These are phyloP conservation scores for Grosmannia huntii DNA, from an alignment of 2,329 filamentous ascomycete genomes.

Conservation along the genomic window DNA sequence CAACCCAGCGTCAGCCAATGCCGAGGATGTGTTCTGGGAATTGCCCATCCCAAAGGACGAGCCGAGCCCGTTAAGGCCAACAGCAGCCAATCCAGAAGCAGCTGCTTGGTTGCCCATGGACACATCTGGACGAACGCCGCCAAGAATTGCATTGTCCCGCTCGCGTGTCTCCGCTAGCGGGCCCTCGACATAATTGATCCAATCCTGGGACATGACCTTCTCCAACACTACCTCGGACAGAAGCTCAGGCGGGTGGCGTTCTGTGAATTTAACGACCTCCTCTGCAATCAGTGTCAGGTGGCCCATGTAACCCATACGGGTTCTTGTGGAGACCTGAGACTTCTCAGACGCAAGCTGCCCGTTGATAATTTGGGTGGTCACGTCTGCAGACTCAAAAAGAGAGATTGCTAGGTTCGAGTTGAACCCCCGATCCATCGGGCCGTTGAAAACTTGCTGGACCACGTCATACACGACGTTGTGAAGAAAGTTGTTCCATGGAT, in stretches of 20 bases:
- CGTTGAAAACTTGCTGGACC: constrained; percentile 97
- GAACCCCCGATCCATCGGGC: constrained; percentile 90
- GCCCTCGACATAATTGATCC: constrained; percentile 91
- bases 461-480: constrained; percentile 99
- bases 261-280: constrained; percentile 96
- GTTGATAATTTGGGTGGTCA: constrained; percentile 84
- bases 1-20: constrained; percentile 68
- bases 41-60: constrained; percentile 22
- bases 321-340: constrained; percentile 70
- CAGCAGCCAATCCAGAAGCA: constrained; percentile 30
- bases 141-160: constrained; percentile 94
- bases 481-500: constrained; percentile 98
- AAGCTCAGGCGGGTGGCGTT: constrained; percentile 79
- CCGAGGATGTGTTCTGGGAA: constrained; percentile 41
- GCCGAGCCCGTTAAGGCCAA: constrained; percentile 34
- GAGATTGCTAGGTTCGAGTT: constrained; percentile 84
- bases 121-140: constrained; percentile 85
- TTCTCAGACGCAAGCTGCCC: constrained; percentile 81
- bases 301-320: constrained; percentile 95
- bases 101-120: constrained; percentile 64
- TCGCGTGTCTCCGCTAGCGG: constrained; percentile 87
- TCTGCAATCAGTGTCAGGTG: constrained; percentile 94
- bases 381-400: constrained; percentile 78
- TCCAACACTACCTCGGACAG: constrained; percentile 75
- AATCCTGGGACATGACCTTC: constrained; percentile 76